Percentiles rank a stretch among this genome's conserved stretches.
Conservation (phyloP, 1,284 basidiomycete species). For the Marasmius fiardii region DNA sequence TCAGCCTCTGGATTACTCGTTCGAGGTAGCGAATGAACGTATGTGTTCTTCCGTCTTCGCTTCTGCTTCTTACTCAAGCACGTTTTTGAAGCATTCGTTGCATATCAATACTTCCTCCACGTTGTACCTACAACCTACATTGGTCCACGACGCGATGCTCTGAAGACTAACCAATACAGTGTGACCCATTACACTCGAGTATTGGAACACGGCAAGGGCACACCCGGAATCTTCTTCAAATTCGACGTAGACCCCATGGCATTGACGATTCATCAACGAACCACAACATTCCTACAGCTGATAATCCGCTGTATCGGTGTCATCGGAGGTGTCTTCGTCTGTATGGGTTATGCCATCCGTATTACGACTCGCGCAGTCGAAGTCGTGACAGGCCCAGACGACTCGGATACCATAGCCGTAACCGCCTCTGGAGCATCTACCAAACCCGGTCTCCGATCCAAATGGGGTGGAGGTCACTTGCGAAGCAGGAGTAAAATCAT, state of each 20-base stretch:
- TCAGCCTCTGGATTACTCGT: constrained; percentile 91
- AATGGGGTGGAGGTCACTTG: constrained; percentile 40
- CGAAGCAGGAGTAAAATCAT: constrained; percentile 26
- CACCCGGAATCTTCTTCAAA: constrained; percentile 96
- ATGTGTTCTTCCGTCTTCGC: not conserved
- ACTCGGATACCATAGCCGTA: constrained; percentile 59
- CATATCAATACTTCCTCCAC: constrained; percentile 95
- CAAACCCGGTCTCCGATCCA: constrained; percentile 39
- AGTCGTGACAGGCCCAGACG: constrained; percentile 63
- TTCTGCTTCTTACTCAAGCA: constrained; percentile 3
- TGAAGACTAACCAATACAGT: constrained; percentile 92
- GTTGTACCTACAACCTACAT: constrained; percentile 95
- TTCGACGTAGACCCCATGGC: constrained; percentile 93
- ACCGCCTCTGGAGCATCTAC: constrained; percentile 46
- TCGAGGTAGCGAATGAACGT: constrained; percentile 82
- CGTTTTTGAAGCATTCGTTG: constrained; percentile 68
- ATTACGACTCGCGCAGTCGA: constrained; percentile 64
- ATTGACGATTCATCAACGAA: constrained; percentile 84
- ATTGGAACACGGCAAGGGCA: constrained; percentile 74
- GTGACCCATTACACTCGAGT: constrained; percentile 90
- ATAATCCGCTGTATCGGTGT: constrained; percentile 81
- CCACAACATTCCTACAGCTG: constrained; percentile 78
- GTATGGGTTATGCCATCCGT: constrained; percentile 73
- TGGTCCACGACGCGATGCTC: constrained; percentile 53
- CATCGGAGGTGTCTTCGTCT: constrained; percentile 80